Evolutionary conservation across 1,284 basidiomycete species (phyloP).

Genomic region (Fomitopsis schrenkii): DNA sequence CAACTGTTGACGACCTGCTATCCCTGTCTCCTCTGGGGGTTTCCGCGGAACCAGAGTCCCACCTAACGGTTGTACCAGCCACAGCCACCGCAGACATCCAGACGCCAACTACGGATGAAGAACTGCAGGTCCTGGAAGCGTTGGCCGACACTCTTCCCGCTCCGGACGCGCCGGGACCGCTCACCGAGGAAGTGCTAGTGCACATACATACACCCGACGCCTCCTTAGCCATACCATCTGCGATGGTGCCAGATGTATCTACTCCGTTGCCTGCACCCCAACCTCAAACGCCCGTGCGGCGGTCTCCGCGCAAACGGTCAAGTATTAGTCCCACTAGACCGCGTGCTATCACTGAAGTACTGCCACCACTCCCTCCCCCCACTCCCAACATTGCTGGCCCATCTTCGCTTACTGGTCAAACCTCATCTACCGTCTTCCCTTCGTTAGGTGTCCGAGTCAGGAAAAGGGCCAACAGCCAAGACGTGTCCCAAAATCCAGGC

Average conservation of each 20-base stretch:
- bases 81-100: neutral
- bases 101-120: conserved; percentile 14
- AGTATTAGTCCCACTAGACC: conserved; percentile 4
- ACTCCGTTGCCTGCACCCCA: neutral
- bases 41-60: conserved; percentile 1
- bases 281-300: conserved; percentile 13
- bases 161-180: neutral
- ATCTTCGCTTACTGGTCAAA: neutral
- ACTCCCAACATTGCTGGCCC: neutral
- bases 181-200: neutral
- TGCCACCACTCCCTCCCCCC: neutral
- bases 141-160: conserved; percentile 7
- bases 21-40: conserved; percentile 30
- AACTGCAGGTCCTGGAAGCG: conserved; percentile 14
- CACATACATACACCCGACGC: neutral
- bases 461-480: neutral
- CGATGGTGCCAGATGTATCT: neutral
- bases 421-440: neutral
- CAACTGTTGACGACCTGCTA: conserved; percentile 38
- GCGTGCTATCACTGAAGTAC: neutral
- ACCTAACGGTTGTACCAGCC: neutral
- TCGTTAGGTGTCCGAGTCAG: neutral
- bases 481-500: neutral
- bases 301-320: conserved; percentile 12
- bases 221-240: neutral